Evolutionary conservation across 768 basidiomycete genomes (phyloP).

Genomic region (Boletus reticulatus): DNA sequence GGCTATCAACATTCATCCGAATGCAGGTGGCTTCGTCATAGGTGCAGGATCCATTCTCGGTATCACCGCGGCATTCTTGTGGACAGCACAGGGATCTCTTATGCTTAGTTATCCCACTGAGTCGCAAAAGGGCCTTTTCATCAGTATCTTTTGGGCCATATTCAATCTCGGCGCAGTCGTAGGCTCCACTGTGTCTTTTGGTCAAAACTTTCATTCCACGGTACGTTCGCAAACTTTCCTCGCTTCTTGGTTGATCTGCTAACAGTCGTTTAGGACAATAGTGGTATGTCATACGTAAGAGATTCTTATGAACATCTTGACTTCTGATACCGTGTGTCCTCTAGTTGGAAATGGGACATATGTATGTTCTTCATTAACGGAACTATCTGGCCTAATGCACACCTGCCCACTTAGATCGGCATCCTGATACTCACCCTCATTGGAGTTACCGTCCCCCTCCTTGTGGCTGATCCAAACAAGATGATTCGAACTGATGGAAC

Average conservation of each 20-base stretch:
- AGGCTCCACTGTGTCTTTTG: conserved; percentile 70
- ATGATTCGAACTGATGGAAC: conserved; percentile 76
- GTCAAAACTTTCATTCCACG: conserved; percentile 62
- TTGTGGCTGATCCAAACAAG: conserved; percentile 69
- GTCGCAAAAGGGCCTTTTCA: conserved; percentile 67
- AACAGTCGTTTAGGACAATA: too few relatives aligned
- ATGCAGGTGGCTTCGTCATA: conserved; percentile 61
- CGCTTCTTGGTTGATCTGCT: too few relatives aligned
- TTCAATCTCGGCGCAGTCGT: conserved; percentile 80
- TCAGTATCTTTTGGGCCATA: conserved; percentile 76
- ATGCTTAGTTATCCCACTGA: conserved; percentile 83
- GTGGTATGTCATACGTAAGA: too few relatives aligned
- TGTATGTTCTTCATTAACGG: conserved; percentile 31
- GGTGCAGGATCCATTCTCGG: conserved; percentile 70
- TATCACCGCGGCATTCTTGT: conserved; percentile 63
- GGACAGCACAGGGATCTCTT: conserved; percentile 77
- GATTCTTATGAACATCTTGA: too few relatives aligned
- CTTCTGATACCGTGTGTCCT: neutral
- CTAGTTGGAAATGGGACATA: conserved; percentile 71
- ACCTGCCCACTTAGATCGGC: conserved; percentile 13
- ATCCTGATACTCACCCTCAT: conserved; percentile 69
- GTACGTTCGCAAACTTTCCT: conserved; percentile 27
- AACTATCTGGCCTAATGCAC: too few relatives aligned
- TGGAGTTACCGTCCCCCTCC: conserved; percentile 59
- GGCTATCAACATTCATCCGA: conserved; percentile 64